Evolutionary conservation across 2,329 filamentous ascomycete genomes (phyloP), one percentile per base, ranked within the genome.

Genomic region (Dactylellina haptotyla): DNA sequence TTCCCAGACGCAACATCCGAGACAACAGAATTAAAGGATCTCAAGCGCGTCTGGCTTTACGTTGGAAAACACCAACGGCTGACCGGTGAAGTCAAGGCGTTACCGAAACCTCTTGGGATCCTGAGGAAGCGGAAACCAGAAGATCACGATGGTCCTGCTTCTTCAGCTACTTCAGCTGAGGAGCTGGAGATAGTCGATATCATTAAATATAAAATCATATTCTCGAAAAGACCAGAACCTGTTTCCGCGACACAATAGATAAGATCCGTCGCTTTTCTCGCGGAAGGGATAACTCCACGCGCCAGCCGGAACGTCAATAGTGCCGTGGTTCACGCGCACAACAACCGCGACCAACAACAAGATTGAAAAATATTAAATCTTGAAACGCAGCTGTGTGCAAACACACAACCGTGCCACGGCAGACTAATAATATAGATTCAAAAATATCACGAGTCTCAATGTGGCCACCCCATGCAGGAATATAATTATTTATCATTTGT

Each of bases 11-110:
- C 85, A 26, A 82, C 80, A 67, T 77, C 50, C 63, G 80, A 70
- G 4, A 76, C 30, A 20, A 75, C 65, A 32, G 57, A 69, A 18
- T 78, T 79, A 2, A 78, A 82, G 63, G 83, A 83, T 48, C 96
- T 94, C 91, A 96, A 93, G 82, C 57, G 56, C 16, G 92, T 94
- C 26, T 91, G 96, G 79, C 83, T 98, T 53, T 97, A 94, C 79
- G 87, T 98, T 3, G 95, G 94, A 4, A 87, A 89, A 79, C 90
- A 97, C 80, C 95, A 98, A 82, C 86, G 93, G 72, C 86, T 98
- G 79, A 91, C 88, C 0, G 95, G 95, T 2, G 93, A 98, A 81
- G 88, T 96, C 53, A 96, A 93, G 84, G 96, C 93, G 81, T 82
- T 98, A 54, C 86, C 86, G 4, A 90, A 87, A 78, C 89, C 93